Evolutionary conservation across 257 asterid species (phyloP).

Genomic region (Solanum paucissectum): DNA sequence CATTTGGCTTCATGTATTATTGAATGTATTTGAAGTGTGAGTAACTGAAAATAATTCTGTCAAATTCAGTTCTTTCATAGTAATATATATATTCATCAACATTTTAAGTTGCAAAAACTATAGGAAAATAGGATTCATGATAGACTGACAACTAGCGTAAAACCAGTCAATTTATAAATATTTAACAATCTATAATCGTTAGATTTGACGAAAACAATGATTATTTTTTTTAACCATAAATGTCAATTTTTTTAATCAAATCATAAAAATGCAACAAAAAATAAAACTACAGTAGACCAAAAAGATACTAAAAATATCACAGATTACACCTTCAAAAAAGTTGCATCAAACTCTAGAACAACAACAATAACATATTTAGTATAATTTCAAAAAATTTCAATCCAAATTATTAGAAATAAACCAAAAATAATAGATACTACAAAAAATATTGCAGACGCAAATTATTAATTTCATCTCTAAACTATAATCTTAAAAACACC

Average conservation of each 20-base stretch:
- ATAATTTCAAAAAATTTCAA: fast-evolving
- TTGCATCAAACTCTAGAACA: not conserved
- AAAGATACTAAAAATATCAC: not conserved
- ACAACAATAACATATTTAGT: too few relatives aligned
- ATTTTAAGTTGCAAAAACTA: not conserved
- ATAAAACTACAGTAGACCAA: not conserved
- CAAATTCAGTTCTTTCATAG: not conserved
- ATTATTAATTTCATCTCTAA: fast-evolving
- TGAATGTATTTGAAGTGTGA: not conserved
- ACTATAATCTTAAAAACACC: not conserved
- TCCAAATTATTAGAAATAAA: too few relatives aligned
- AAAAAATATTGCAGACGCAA: too few relatives aligned
- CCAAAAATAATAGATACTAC: not conserved
- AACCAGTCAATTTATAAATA: not conserved
- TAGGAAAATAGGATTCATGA: not conserved
- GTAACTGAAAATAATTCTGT: not conserved
- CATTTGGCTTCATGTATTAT: not conserved
- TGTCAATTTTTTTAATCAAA: not conserved
- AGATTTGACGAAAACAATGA: not conserved
- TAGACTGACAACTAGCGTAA: not conserved
- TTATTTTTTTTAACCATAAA: not conserved
- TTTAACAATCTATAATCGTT: not conserved
- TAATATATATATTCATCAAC: not conserved
- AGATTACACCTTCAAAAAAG: not conserved
- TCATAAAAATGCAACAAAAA: not conserved